These are phyloP conservation scores for Saccharomycopsis crataegensis DNA, from an alignment of 1,139 yeast species.

Conservation along the genomic window DNA sequence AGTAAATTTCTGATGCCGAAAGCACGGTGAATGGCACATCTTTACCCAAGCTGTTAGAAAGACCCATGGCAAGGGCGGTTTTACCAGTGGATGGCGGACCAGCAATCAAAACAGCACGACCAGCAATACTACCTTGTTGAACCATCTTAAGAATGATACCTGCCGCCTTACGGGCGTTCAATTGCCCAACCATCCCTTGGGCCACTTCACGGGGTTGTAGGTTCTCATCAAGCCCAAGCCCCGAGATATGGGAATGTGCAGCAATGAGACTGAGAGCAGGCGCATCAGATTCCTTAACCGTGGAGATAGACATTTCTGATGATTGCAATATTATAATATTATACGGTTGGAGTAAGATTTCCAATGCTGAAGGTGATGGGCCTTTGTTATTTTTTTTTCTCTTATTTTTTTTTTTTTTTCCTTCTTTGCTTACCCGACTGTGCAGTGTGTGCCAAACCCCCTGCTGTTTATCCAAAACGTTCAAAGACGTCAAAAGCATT, in stretches of 20 bases:
- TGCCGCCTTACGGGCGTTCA: constrained; percentile 91
- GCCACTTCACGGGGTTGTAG: constrained; percentile 70
- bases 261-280: constrained; percentile 47
- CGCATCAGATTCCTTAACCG: constrained; percentile 3
- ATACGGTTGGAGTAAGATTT: background rate
- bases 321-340: background rate
- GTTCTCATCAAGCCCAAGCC: constrained; percentile 87
- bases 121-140: constrained; percentile 90
- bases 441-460: too few species aligned
- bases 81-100: constrained; percentile 99
- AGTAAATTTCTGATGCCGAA: constrained; percentile 89
- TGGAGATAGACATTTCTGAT: constrained; percentile 7
- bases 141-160: constrained; percentile 92
- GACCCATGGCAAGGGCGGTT: constrained; percentile 97
- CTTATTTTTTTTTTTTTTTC: background rate
- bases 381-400: background rate
- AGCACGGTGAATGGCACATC: constrained; percentile 96
- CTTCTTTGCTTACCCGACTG: too few species aligned
- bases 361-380: background rate
- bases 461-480: too few species aligned
- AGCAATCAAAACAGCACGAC: constrained; percentile 90
- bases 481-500: background rate
- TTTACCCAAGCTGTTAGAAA: constrained; percentile 77
- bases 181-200: constrained; percentile 98
- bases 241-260: constrained; percentile 94